Evolutionary conservation across 306 rosid species (phyloP), one percentile per base, ranked within the genome.

Genomic region (Gillenia trifoliata): DNA sequence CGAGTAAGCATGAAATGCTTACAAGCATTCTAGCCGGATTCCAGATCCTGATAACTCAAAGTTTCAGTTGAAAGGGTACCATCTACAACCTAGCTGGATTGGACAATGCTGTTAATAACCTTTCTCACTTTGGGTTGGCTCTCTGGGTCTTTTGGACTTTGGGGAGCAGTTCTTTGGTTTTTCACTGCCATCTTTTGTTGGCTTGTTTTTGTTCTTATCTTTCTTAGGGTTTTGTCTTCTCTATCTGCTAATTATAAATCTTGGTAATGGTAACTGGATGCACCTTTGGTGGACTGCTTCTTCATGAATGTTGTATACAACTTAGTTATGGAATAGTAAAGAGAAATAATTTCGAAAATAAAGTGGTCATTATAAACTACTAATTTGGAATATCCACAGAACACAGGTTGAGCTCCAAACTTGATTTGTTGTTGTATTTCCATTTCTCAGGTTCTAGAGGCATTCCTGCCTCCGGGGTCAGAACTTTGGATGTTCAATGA

Each of bases 401-500:
- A 33, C 22, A 22, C 75, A 57, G 13, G 65, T 45, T 59, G 9
- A 2, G 62, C 8, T 63, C 22, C 28, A 45, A 45, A 30, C 78
- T 60, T 78, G 52, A 73, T 74, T 68, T 71, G 25, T 61, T 6
- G 33, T 60, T 75, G 72, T 29, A 28, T 75, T 83, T 73, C 73
- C 64, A 31, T 80, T 73, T 81, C 64, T 70, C 82, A 93, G 98
- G 98, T 93, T 86, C 84, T 93, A 49, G 98, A 93, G 87, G 93
- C 98, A 74, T 85, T 89, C 73, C 81, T 93, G 83, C 97, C 98
- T 73, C 88, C 89, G 68, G 92, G 89, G 64, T 93, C 98, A 31
- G 97, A 93, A 83, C 92, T 93, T 75, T 91, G 98, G 98, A 91
- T 93, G 98, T 93, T 91, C 81, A 93, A 93, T 68, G 98, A 93